Percentiles rank a stretch among this genome's conserved stretches.
These are phyloP conservation scores for Biancaea sappan DNA, from an alignment of 306 rosid genomes.

Conservation along the genomic window DNA sequence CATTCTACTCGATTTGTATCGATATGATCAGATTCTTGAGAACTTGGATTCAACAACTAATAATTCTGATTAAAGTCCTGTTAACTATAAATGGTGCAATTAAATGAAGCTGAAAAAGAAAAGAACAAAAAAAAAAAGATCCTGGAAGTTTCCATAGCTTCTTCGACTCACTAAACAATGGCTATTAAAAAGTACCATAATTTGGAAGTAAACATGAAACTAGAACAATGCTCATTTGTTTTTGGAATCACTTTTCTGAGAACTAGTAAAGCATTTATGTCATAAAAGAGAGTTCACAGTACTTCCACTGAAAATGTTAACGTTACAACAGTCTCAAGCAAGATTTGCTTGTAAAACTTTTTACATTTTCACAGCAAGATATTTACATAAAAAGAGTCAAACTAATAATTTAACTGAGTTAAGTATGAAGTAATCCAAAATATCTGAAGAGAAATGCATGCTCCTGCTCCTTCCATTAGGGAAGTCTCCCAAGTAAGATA, in stretches of 20 bases:
- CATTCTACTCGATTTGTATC: no score
- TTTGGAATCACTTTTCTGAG: not conserved
- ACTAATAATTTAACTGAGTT: not conserved
- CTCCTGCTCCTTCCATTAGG: not conserved
- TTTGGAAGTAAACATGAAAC: not conserved
- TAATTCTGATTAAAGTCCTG: no score
- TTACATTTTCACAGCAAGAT: not conserved
- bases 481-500: not conserved
- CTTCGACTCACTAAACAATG: no score
- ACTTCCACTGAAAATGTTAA: not conserved
- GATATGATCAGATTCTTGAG: no score
- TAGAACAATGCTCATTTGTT: not conserved
- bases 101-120: no score
- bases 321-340: not conserved
- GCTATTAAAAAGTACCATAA: not conserved
- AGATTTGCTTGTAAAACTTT: not conserved
- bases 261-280: constrained; percentile 3
- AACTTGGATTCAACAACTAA: no score
- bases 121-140: no score
- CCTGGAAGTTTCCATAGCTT: no score
- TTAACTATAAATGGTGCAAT: no score
- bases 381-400: not conserved
- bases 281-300: not conserved
- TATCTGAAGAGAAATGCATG: constrained; percentile 1
- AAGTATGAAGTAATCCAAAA: constrained; percentile 8